Base-by-base conservation (phyloP, 768 basidiomycete genomes). In the Aureoboletus auriporus region DNA sequence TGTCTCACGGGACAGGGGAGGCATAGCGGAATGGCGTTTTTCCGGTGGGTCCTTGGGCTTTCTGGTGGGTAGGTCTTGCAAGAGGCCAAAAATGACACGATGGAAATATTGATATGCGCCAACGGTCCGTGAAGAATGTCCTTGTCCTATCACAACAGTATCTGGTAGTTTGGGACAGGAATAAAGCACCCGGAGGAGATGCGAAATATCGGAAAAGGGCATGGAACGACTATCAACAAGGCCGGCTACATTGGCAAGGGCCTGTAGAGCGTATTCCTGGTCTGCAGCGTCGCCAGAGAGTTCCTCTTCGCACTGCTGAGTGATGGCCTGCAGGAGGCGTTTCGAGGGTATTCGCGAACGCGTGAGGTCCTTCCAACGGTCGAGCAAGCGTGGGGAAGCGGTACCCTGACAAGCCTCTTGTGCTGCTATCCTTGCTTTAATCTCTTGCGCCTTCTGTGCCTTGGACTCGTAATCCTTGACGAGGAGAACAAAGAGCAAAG, bases 401-500 rank as follows among this genome's bases (percentile, higher is more conserved):
- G 20, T 39, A 11, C 41, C 52, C 26, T 51, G 46, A 13, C 23
- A 44, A 20, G 33, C 7, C 17, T 66, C 55, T 41, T 60, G 59
- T 35, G 52, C 59, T 39, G 39, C 39, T 33, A 56, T 49, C 47
- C 20, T 55, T 47, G 56, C 44, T 50, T 56, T 56, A 39, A 66
- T 53, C 34, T 64, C 59, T 27, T 59, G 57, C 33, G 64, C 62
- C 33, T 59, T 52, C 42, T 61, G 62, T 46, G 61, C 65, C 23
- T 69, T 68, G 10, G 65, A 48, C 58, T 86, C 78, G 71, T 76
- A 84, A 28, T 88, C 83, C 53, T 83, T 79, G 37, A 87, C 66
- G 16, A 87, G 59, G 36, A 80, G 65, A 1, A 76, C 84, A 47
- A 90, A 86, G 6, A 89, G 67, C 26, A 90, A 66, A 1, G 84